Evolutionary conservation across 2,329 filamentous ascomycete species (phyloP), one percentile per base, ranked within the genome.

Genomic region (Cytospora mali): DNA sequence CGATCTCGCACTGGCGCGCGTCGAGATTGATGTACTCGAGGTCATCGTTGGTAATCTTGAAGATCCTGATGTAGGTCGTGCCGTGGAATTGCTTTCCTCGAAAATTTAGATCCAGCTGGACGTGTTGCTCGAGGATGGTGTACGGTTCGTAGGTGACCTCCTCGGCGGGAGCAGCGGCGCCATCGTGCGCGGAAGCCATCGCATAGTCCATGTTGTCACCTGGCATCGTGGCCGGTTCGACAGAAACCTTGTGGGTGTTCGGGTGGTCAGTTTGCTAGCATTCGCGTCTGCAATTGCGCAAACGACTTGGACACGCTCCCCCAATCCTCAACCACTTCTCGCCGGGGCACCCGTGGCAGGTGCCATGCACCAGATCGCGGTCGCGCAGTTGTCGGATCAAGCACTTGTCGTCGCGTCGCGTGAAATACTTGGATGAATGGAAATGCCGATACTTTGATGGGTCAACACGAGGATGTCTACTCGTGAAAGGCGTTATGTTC

Each of bases 51-150:
- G 79, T 77, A 64, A 85, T 80, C 62, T 84, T 80, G 68, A 90
- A 88, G 59, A 98, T 86, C 31, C 88, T 90, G 69, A 99, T 90
- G 68, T 93, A 89, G 10, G 91, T 92, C 66, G 85, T 89, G 56
- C 95, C 95, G 65, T 85, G 88, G 71, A 98, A 79, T 71, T 82
- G 84, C 75, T 88, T 89, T 59, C 85, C 85, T 67, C 85, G 83
- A 74, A 99, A 96, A 77, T 96, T 91, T 72, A 99, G 82, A 70
- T 98, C 93, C 64, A 99, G 81, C 70, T 93, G 89, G 55, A 99
- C 88, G 74, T 91, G 91, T 77, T 98, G 94, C 76, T 93, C 89
- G 60, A 92, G 83, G 62, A 98, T 79, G 48, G 83, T 72, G 66
- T 79, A 83, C 51, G 73, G 72, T 46, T 76, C 75, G 42, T 70